phyloP scores from a whole-genome alignment of 1,284 basidiomycete genomes.

The Papiliotrema laurentii region DNA sequence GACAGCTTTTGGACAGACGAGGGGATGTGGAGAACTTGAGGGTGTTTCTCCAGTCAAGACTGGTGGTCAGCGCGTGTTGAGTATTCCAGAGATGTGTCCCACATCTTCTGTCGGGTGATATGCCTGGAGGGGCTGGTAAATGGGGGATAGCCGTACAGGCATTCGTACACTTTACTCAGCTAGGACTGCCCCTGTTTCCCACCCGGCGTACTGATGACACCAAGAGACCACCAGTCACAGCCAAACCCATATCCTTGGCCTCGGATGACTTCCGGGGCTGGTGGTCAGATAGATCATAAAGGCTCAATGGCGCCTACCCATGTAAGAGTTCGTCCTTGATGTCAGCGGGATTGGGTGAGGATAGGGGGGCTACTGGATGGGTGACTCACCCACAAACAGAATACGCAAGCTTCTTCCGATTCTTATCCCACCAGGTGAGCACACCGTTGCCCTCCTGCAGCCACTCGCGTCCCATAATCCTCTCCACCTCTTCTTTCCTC shows the following conservation, averaged over 20 bases:
- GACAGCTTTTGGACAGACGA: constrained; percentile 74
- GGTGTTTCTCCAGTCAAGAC: constrained; percentile 80
- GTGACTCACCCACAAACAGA: constrained; percentile 75
- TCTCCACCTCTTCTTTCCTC: constrained; percentile 70
- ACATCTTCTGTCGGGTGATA: constrained; percentile 81
- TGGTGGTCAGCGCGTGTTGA: constrained; percentile 18
- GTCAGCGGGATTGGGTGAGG: constrained; percentile 44
- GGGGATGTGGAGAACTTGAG: constrained; percentile 83
- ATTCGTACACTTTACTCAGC: constrained; percentile 54
- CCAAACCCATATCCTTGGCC: constrained; percentile 80
- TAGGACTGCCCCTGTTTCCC: not conserved
- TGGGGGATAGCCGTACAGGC: constrained; percentile 85
- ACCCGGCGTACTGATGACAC: constrained; percentile 66
- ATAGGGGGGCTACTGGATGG: constrained; percentile 22
- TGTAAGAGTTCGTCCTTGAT: constrained; percentile 75
- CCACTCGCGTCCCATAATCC: constrained; percentile 64
- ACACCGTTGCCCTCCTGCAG: constrained; percentile 66
- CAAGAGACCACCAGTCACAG: constrained; percentile 97
- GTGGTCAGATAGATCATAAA: constrained; percentile 29
- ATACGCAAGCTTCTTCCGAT: constrained; percentile 87
- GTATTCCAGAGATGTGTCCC: constrained; percentile 2
- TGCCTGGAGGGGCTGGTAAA: constrained; percentile 90
- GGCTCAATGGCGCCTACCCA: constrained; percentile 52
- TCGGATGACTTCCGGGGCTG: constrained; percentile 93
- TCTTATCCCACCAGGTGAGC: constrained; percentile 91